A percentile compares a stretch with the other conserved stretches of the same genome.
phyloP scores from a whole-genome alignment of 805 yeast genomes.

The Wickerhamiella azymoides region DNA sequence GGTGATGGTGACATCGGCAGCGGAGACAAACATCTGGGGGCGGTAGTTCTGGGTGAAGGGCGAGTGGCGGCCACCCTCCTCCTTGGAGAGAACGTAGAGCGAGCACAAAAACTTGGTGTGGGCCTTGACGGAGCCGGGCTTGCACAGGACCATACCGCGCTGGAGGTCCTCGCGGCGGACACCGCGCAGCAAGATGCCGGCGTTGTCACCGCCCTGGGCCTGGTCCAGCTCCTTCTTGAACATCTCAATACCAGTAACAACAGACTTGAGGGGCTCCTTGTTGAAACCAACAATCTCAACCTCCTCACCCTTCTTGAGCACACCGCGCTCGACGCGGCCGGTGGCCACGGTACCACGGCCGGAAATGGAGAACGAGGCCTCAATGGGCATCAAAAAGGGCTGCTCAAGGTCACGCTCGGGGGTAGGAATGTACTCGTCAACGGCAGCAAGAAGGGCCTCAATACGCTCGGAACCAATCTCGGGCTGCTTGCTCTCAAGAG shows the following conservation, averaged over 20 bases:
- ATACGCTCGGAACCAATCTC: slow-evolving; percentile 88
- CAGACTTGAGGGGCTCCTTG: slow-evolving; percentile 76
- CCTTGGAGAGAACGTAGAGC: slow-evolving; percentile 80
- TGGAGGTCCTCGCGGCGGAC: slow-evolving; percentile 90
- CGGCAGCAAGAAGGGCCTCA: slow-evolving; percentile 71
- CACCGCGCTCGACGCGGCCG: slow-evolving; percentile 98
- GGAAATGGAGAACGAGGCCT: slow-evolving; percentile 92
- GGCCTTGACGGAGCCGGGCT: slow-evolving; percentile 82
- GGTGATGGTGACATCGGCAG: slow-evolving; percentile 87
- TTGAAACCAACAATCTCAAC: slow-evolving; percentile 91
- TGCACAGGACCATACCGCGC: slow-evolving; percentile 96
- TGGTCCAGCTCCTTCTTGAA: slow-evolving; percentile 96
- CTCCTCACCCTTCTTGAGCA: slow-evolving; percentile 96
- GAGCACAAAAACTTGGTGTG: slow-evolving; percentile 92
- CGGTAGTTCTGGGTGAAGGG: slow-evolving; percentile 95
- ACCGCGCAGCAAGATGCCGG: slow-evolving; percentile 96
- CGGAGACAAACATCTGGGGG: slow-evolving; percentile 94
- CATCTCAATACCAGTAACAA: slow-evolving; percentile 98
- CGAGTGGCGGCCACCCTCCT: slow-evolving; percentile 99
- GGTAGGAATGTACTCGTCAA: slow-evolving; percentile 90
- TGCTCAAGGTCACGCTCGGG: slow-evolving; percentile 92
- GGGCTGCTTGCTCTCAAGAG: slow-evolving; percentile 74
- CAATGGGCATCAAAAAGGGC: slow-evolving; percentile 94
- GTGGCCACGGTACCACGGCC: slow-evolving; percentile 99
- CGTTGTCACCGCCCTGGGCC: slow-evolving; percentile 98